These are phyloP conservation scores for Auricularia auricula-judae DNA, from an alignment of 768 basidiomycete genomes.

Conservation along the genomic window DNA sequence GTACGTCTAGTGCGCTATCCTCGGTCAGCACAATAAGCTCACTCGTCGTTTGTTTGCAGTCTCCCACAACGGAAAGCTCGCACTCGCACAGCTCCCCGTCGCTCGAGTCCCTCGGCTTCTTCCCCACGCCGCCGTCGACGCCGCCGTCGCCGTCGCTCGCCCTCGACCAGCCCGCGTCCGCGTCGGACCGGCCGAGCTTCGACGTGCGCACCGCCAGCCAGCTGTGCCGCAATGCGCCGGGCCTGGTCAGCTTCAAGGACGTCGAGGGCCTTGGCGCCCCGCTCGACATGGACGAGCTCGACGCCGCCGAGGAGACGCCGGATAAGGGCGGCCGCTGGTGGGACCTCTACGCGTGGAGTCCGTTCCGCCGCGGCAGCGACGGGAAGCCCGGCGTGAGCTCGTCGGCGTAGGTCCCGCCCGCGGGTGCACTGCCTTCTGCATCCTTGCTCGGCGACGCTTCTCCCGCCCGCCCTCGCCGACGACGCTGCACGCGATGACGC, in stretches of 20 bases:
- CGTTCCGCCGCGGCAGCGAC: neutral
- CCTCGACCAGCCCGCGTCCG: too few relatives aligned
- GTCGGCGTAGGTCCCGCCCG: neutral
- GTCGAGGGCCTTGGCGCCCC: conserved; percentile 59
- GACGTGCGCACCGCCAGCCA: conserved; percentile 53
- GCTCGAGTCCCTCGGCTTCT: neutral
- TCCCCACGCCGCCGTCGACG: conserved; percentile 1
- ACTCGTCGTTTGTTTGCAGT: neutral
- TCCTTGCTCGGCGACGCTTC: neutral
- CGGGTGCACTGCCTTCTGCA: neutral
- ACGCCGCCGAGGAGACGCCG: conserved; percentile 10
- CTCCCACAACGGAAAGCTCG: neutral
- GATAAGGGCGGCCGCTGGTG: neutral
- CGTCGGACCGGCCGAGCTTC: conserved; percentile 30
- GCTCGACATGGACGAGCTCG: conserved; percentile 24
- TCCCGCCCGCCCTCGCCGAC: too few relatives aligned
- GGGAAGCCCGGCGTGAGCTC: neutral
- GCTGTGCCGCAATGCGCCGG: conserved; percentile 42
- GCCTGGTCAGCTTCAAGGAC: conserved; percentile 58
- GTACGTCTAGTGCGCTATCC: neutral
- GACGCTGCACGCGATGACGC: too few relatives aligned
- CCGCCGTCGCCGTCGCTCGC: conserved; percentile 10
- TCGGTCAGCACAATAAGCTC: neutral
- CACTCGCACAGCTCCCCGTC: neutral
- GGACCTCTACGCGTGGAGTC: neutral